phyloP scores from a whole-genome alignment of 2,329 filamentous ascomycete species.

The Fusarium camptoceras region DNA sequence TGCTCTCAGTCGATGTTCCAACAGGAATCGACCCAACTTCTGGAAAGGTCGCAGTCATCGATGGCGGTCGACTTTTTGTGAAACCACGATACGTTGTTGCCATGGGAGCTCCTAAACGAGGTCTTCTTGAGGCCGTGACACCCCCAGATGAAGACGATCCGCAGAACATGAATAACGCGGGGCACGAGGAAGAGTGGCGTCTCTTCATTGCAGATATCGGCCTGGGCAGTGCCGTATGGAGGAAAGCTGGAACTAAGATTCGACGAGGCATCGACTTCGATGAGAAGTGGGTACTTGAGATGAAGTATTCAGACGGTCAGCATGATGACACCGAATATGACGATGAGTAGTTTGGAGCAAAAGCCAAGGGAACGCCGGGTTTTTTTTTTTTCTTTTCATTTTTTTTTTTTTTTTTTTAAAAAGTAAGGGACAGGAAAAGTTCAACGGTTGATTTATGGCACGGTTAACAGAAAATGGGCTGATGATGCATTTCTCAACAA shows the following conservation, averaged over 20 bases:
- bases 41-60: slow-evolving; percentile 73
- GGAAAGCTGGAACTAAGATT: slow-evolving; percentile 82
- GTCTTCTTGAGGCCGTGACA: slow-evolving; percentile 81
- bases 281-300: slow-evolving; percentile 83
- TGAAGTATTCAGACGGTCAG: slow-evolving; percentile 62
- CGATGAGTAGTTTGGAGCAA: slow-evolving; percentile 20
- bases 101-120: slow-evolving; percentile 87
- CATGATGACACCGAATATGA: slow-evolving; percentile 47
- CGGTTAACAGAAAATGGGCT: slow-evolving; percentile 13
- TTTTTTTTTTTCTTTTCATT: too few relatives aligned
- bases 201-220: slow-evolving; percentile 90
- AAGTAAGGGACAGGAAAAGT: slow-evolving; percentile 22
- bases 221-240: slow-evolving; percentile 84
- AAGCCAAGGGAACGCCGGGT: not conserved
- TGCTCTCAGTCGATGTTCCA: slow-evolving; percentile 90
- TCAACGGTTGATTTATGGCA: slow-evolving; percentile 38
- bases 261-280: slow-evolving; percentile 91
- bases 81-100: slow-evolving; percentile 85
- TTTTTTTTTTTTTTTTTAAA: too few relatives aligned
- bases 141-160: slow-evolving; percentile 57
- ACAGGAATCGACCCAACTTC: slow-evolving; percentile 86
- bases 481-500: slow-evolving; percentile 26
- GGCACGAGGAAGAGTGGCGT: slow-evolving; percentile 74
- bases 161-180: slow-evolving; percentile 46
- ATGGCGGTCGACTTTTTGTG: slow-evolving; percentile 83